Base-by-base conservation (phyloP, 2,329 filamentous ascomycete genomes). In the Hypoxylon sp. region DNA sequence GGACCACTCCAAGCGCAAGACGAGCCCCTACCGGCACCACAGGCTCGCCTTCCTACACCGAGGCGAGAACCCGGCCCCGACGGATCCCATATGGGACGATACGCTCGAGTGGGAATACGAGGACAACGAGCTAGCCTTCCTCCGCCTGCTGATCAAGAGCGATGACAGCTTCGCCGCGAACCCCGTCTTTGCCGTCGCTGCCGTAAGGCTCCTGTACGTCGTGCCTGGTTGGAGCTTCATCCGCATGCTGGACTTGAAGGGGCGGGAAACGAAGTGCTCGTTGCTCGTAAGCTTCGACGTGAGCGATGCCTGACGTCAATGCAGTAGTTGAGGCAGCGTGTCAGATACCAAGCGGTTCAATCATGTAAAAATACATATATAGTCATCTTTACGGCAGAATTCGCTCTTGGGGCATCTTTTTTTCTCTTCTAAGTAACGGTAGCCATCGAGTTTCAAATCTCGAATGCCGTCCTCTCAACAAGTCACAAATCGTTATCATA, bases 31-130 rank as follows among this genome's bases (percentile, higher is more conserved):
- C 73, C 83, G 81, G 61, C 83, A 85, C 50, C 85, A 87, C 69
- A 83, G 79, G 59, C 70, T 85, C 0, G 81, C 80, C 0, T 80
- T 87, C 53, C 70, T 88, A 45, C 84, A 87, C 69, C 75, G 75
- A 24, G 82, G 80, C 15, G 83, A 85, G 51, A 87, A 85, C 59
- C 83, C 86, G 2, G 79, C 81, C 0, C 70, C 79, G 0, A 87
- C 79, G 0, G 85, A 89, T 58, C 87, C 87, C 0, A 47, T 90
- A 6, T 90, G 86, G 86, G 81, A 89, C 62, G 85, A 89, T 70
- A 77, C 75, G 11, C 74, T 90, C 7, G 85, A 88, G 67, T 90
- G 87, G 87, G 83, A 87, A 58, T 89, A 83, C 65, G 83, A 87
- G 4, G 86, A 88, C 53, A 88, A 85, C 63, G 87, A 89, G 69